Conservation (phyloP, 306 rosid species). For the Vachellia pachyceras region DNA sequence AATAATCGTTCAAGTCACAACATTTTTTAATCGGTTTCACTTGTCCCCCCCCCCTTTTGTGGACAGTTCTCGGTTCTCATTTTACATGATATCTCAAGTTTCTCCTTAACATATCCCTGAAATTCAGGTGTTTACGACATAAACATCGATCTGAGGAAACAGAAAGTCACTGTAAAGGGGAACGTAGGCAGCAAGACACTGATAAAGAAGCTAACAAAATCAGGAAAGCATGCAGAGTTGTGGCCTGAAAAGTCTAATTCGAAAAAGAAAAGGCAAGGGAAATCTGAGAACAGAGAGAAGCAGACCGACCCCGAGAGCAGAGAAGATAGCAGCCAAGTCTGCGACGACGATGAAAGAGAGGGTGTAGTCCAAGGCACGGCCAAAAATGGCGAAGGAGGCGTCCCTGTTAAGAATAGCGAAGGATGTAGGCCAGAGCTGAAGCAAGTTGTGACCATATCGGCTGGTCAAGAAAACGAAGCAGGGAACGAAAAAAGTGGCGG, state of each 20-base stretch:
- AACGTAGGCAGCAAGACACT: constrained; percentile 57
- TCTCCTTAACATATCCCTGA: not conserved
- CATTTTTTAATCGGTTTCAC: not conserved
- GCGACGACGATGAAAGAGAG: constrained; percentile 51
- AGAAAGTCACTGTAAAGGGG: constrained; percentile 63
- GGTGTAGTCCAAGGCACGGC: constrained; percentile 44
- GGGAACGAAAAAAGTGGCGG: constrained; percentile 30
- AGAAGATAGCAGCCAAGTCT: constrained; percentile 50
- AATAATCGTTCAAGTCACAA: not conserved
- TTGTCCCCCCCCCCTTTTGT: not conserved
- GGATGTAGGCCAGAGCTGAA: constrained; percentile 47
- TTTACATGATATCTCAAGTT: not conserved
- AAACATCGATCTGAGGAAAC: constrained; percentile 67
- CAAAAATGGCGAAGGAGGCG: constrained; percentile 26
- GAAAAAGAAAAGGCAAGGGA: constrained; percentile 49
- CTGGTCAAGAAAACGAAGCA: constrained; percentile 41
- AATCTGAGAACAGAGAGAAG: constrained; percentile 48
- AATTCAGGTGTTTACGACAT: constrained; percentile 69
- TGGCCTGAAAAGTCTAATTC: constrained; percentile 62
- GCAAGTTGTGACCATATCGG: constrained; percentile 41
- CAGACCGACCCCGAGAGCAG: constrained; percentile 49
- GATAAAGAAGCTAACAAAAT: constrained; percentile 55
- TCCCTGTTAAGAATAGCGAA: constrained; percentile 40
- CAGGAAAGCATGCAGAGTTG: constrained; percentile 72
- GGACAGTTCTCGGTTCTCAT: not conserved